phyloP scores from a whole-genome alignment of 2,329 filamentous ascomycete genomes.

The Fusarium redolens region DNA sequence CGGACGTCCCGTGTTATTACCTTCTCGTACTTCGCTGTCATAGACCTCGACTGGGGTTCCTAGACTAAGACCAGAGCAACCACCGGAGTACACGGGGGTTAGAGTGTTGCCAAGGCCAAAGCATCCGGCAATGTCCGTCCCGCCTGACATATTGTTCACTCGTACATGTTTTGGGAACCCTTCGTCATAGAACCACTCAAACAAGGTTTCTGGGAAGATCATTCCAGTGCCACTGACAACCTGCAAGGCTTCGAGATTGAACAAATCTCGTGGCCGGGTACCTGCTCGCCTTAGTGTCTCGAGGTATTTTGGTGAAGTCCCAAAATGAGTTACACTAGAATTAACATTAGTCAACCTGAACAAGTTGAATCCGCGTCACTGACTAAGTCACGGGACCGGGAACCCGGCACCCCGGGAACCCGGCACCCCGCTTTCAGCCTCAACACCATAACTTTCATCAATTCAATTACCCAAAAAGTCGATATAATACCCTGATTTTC shows the following conservation, averaged over 20 bases:
- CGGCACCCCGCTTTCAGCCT: too few relatives aligned
- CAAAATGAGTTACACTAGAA: too few relatives aligned
- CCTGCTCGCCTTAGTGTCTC: too few relatives aligned
- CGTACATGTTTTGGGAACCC: not conserved
- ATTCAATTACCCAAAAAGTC: too few relatives aligned
- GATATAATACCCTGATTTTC: too few relatives aligned
- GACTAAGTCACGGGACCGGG: too few relatives aligned
- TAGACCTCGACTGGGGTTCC: not conserved
- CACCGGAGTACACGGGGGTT: not conserved
- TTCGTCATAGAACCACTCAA: not conserved
- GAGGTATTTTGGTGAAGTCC: too few relatives aligned
- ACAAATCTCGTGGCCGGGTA: too few relatives aligned
- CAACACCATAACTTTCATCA: too few relatives aligned
- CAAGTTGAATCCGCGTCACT: too few relatives aligned
- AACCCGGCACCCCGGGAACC: too few relatives aligned
- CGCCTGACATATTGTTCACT: not conserved
- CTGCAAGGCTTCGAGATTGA: not conserved
- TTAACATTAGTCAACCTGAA: too few relatives aligned
- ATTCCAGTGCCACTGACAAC: not conserved
- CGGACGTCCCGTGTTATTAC: not conserved
- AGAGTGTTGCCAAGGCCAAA: not conserved
- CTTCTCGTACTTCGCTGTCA: not conserved
- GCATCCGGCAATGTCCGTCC: not conserved
- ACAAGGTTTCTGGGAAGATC: not conserved
- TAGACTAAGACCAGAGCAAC: not conserved